These are phyloP conservation scores for Malassezia pachydermatis DNA, from an alignment of 1,284 basidiomycete genomes.

Conservation along the genomic window DNA sequence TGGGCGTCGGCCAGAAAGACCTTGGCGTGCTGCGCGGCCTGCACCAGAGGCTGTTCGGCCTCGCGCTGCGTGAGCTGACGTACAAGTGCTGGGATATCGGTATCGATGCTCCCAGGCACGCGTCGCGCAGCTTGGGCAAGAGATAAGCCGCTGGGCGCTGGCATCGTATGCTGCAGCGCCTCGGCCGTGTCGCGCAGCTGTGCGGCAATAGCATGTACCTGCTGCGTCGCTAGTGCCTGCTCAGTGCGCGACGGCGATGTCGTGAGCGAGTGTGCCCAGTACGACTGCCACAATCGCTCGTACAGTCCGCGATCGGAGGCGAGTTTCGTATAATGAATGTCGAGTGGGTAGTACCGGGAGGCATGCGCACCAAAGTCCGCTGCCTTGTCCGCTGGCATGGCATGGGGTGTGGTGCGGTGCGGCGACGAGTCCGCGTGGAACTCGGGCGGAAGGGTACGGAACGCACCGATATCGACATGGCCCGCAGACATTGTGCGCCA, in stretches of 20 bases:
- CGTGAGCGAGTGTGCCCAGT: slow-evolving; percentile 93
- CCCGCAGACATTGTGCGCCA: slow-evolving; percentile 95
- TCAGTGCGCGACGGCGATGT: slow-evolving; percentile 7
- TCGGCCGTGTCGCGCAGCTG: slow-evolving; percentile 50
- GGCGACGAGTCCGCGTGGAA: slow-evolving; percentile 53
- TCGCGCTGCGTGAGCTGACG: slow-evolving; percentile 2
- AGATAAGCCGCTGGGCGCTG: slow-evolving; percentile 2
- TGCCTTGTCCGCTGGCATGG: slow-evolving; percentile 62
- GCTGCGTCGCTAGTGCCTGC: slow-evolving; percentile 62
- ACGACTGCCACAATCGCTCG: slow-evolving; percentile 93
- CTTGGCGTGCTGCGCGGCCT: slow-evolving; percentile 53
- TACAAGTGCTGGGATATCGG: slow-evolving; percentile 2
- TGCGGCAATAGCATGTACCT: slow-evolving; percentile 51
- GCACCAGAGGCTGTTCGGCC: slow-evolving; percentile 8
- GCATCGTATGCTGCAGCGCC: not conserved
- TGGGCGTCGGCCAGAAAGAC: slow-evolving; percentile 78
- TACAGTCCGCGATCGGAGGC: slow-evolving; percentile 74
- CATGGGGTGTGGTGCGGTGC: slow-evolving; percentile 59
- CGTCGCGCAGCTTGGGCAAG: slow-evolving; percentile 6
- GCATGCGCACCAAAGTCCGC: slow-evolving; percentile 71
- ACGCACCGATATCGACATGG: slow-evolving; percentile 95
- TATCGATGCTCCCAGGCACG: not conserved
- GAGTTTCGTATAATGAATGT: slow-evolving; percentile 89
- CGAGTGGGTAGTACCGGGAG: slow-evolving; percentile 86
- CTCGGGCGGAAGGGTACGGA: slow-evolving; percentile 71